Conservation (phyloP, 2,329 filamentous ascomycete species). For the Canariomyces notabilis region DNA sequence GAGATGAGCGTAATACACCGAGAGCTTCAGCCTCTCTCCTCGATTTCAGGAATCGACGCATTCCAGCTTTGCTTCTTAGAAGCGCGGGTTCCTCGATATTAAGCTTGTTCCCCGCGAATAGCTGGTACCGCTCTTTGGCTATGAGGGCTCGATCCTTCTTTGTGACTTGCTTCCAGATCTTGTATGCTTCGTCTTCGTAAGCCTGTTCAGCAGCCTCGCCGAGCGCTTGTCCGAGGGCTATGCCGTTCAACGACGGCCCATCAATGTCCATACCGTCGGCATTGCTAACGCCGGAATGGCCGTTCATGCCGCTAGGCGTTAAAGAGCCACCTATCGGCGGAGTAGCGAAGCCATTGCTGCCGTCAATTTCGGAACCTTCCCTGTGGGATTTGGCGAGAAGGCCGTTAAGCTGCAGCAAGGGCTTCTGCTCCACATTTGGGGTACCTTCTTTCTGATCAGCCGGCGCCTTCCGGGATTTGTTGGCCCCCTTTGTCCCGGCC, state of each 20-base stretch:
- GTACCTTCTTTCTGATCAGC: constrained; percentile 73
- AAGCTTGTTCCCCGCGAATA: constrained; percentile 80
- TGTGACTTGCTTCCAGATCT: constrained; percentile 97
- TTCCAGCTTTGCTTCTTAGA: constrained; percentile 76
- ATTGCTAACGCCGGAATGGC: constrained; percentile 66
- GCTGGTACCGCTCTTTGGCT: constrained; percentile 76
- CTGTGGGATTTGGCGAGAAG: constrained; percentile 52
- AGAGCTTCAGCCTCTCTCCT: constrained; percentile 62
- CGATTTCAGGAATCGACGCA: constrained; percentile 81
- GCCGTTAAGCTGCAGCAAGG: constrained; percentile 62
- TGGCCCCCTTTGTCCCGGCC: constrained; percentile 71
- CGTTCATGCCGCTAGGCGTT: constrained; percentile 70
- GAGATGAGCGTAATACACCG: constrained; percentile 35
- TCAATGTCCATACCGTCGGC: constrained; percentile 85
- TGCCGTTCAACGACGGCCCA: constrained; percentile 62
- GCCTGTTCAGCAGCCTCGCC: constrained; percentile 66
- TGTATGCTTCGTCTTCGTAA: constrained; percentile 90
- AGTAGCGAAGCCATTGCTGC: constrained; percentile 81
- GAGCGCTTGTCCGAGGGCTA: constrained; percentile 58
- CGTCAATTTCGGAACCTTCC: constrained; percentile 78
- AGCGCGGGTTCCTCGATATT: constrained; percentile 85
- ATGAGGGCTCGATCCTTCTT: constrained; percentile 89
- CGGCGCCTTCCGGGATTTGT: constrained; percentile 69
- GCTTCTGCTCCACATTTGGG: constrained; percentile 70
- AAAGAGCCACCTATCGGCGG: constrained; percentile 69